Percentiles rank a stretch among this genome's conserved stretches.
Evolutionary conservation across 768 basidiomycete species (phyloP).

Genomic region (Phlebiopsis flavidoalba): DNA sequence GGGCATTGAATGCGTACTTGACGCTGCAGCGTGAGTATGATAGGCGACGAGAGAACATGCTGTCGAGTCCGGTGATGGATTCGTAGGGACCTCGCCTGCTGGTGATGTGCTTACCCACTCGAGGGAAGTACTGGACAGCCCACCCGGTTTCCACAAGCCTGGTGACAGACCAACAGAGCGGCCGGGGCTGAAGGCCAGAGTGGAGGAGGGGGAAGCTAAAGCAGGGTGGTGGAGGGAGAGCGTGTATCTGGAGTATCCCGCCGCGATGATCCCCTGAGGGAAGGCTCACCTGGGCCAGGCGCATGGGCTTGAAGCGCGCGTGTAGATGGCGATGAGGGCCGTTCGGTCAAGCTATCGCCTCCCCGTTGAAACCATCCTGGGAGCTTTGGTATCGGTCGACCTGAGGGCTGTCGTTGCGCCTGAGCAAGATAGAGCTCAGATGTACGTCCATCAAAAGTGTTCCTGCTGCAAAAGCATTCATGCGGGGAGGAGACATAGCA

Average conservation of each 20-base stretch:
- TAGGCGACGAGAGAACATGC: slow-evolving; percentile 51
- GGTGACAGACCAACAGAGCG: slow-evolving; percentile 21
- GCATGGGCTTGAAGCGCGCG: slow-evolving; percentile 84
- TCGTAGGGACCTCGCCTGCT: slow-evolving; percentile 4
- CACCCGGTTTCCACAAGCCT: slow-evolving; percentile 18
- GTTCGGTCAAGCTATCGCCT: slow-evolving; percentile 25
- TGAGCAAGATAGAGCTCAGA: slow-evolving; percentile 34
- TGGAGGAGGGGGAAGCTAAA: slow-evolving; percentile 31
- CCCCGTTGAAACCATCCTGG: slow-evolving; percentile 16
- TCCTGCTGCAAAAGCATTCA: slow-evolving; percentile 17
- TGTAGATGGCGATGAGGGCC: slow-evolving; percentile 58
- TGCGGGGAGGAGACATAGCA: slow-evolving; percentile 24
- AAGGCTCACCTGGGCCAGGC: slow-evolving; percentile 87
- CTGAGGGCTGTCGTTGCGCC: slow-evolving; percentile 30
- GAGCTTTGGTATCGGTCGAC: slow-evolving; percentile 26
- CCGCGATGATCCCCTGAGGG: slow-evolving; percentile 89
- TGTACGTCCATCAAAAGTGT: slow-evolving; percentile 23
- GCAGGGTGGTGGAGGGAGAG: slow-evolving; percentile 40
- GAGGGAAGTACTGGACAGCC: slow-evolving; percentile 15
- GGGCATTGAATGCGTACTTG: slow-evolving; percentile 16
- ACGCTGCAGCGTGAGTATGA: slow-evolving; percentile 47
- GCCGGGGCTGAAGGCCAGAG: slow-evolving; percentile 25
- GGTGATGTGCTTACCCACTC: slow-evolving; percentile 30
- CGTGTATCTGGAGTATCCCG: slow-evolving; percentile 86
- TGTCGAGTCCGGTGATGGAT: slow-evolving; percentile 32